Base-by-base conservation (phyloP, 208 protist species). In the Trypanosoma caninum region DNA sequence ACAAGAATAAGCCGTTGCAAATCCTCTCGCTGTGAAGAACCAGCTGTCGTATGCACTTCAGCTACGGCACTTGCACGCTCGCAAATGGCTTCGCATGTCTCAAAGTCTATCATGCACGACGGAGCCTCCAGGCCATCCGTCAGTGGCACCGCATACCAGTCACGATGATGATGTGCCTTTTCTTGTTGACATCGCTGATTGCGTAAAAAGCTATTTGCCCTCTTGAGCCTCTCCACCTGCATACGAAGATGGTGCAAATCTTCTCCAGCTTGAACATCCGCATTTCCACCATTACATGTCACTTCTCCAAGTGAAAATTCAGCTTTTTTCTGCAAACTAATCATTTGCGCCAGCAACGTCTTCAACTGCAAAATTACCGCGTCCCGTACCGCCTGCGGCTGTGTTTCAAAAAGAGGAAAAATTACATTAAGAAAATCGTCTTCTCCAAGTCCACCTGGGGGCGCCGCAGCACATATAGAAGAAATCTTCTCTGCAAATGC, bases 51-150 rank as follows among this genome's bases (percentile, higher is more conserved):
- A n/a, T 59, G 54, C 14, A 28, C 22, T 27, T 59, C 54, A 20
- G 38, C 27, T 20, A 48, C 40, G 1, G 54, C 37, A 2, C 2
- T 48, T 2, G 30, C 54, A 2, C 30, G 8, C 18, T 23, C 54
- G 28, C 54, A 59, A 33, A 59, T 59, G 18, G 54, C 30, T 6
- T 59, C 54, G 27, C 54, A 59, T 20, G 54, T 59, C 25, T 59
- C 40, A n/a, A 28, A 44, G 16, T 59, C 41, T 23, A 59, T 37
- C 14, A 37, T 50, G 18, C 54, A 59, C 4, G 41, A 59, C 25
- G 54, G 54, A 14, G 54, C 38, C 30, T 50, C 41, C 41, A 59
- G 38, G 18, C 54, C 54, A 25, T 59, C 40, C 23, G 40, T 13
- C 9, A 59, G 30, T 18, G 54, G 54, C 18, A 59, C 28, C 0